Evolutionary conservation across 768 basidiomycete genomes (phyloP).

Genomic region (Pleurotus cornucopiae): DNA sequence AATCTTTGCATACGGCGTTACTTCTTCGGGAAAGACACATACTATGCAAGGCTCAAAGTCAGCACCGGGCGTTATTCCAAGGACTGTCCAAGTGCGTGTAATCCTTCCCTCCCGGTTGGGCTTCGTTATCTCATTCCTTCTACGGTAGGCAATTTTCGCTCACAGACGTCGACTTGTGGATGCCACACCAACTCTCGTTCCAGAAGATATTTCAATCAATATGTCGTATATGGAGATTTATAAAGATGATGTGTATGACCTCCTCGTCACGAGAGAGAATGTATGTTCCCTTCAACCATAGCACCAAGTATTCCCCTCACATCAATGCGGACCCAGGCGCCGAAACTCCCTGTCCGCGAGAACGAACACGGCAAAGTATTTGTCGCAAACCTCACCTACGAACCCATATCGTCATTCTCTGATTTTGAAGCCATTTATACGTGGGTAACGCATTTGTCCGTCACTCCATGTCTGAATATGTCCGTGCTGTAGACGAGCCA

Average conservation of each 20-base stretch:
- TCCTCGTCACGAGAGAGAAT: slow-evolving; percentile 68
- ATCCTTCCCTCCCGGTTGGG: background rate
- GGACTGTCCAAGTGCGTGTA: slow-evolving; percentile 61
- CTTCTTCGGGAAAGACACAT: slow-evolving; percentile 87
- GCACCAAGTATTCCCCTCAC: background rate
- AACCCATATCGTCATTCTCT: slow-evolving; percentile 32
- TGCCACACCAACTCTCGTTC: too few species aligned
- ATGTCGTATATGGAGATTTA: slow-evolving; percentile 89
- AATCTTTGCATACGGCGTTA: slow-evolving; percentile 88
- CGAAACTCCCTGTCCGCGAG: slow-evolving; percentile 50
- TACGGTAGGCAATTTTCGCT: too few species aligned
- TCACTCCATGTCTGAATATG: background rate
- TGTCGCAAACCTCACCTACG: slow-evolving; percentile 46
- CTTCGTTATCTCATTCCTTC: too few species aligned
- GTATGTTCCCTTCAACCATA: slow-evolving; percentile 33
- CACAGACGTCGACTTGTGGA: too few species aligned
- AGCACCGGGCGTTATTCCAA: slow-evolving; percentile 83
- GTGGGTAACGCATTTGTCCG: slow-evolving; percentile 24
- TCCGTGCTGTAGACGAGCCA: slow-evolving; percentile 48
- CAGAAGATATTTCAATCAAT: slow-evolving; percentile 40
- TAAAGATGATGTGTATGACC: slow-evolving; percentile 87
- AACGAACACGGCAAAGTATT: slow-evolving; percentile 51
- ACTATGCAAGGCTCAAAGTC: slow-evolving; percentile 82
- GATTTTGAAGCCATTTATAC: slow-evolving; percentile 45
- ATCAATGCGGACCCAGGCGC: slow-evolving; percentile 19